These are phyloP conservation scores for Ceratobasidium sp. DNA, from an alignment of 1,284 basidiomycete species.

Conservation along the genomic window DNA sequence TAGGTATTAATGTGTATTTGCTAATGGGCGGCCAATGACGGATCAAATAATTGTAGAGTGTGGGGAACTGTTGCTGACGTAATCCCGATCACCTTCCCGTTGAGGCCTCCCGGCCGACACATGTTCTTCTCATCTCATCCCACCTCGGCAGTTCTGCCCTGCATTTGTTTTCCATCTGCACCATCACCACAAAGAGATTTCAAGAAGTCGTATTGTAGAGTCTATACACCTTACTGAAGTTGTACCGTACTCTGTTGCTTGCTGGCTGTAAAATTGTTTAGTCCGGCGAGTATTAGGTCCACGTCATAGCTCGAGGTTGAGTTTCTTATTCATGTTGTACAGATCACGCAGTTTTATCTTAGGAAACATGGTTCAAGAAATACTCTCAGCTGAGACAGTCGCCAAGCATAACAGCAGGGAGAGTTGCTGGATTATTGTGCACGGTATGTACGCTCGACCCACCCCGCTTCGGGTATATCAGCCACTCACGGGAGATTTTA, in stretches of 20 bases:
- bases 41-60: not conserved
- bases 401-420: slow-evolving; percentile 74
- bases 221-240: not conserved
- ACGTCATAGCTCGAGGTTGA: not conserved
- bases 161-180: not conserved
- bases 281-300: not conserved
- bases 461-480: not conserved
- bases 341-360: not conserved
- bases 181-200: not conserved
- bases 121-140: not conserved
- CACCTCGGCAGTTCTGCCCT: not conserved
- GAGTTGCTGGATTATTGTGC: slow-evolving; percentile 90
- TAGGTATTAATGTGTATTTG: not conserved
- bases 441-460: slow-evolving; percentile 63
- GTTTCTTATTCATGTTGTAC: not conserved
- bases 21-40: slow-evolving; percentile 23
- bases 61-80: not conserved
- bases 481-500: slow-evolving; percentile 42
- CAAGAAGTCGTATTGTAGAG: not conserved
- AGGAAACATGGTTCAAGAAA: slow-evolving; percentile 10
- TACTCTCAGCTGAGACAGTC: slow-evolving; percentile 63
- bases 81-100: slow-evolving; percentile 30
- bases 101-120: slow-evolving; percentile 23
- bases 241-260: not conserved
- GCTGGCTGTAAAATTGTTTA: not conserved